phyloP scores from a whole-genome alignment of 306 rosid species.

The Inga laurina region DNA sequence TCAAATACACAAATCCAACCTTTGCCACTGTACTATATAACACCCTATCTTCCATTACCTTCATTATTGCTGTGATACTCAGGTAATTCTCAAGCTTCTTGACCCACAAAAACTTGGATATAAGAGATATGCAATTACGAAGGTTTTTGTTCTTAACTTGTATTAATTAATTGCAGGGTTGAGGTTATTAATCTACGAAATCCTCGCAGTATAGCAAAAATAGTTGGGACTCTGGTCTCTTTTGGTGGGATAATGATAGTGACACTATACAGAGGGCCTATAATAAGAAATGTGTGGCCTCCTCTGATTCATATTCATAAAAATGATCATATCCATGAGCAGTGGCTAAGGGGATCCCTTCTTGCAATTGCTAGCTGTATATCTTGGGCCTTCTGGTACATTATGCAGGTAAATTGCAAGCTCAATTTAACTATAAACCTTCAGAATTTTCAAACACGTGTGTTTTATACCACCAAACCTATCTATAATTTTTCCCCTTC shows the following conservation, averaged over 20 bases:
- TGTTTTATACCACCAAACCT: neutral
- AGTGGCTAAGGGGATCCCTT: conserved; percentile 61
- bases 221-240: conserved; percentile 52
- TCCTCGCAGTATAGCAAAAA: conserved; percentile 51
- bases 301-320: conserved; percentile 44
- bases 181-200: conserved; percentile 41
- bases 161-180: conserved; percentile 30
- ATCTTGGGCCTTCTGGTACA: conserved; percentile 57
- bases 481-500: neutral
- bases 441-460: neutral
- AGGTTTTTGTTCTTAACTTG: neutral
- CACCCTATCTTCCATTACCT: conserved; percentile 59
- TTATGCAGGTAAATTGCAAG: conserved; percentile 48
- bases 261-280: conserved; percentile 57
- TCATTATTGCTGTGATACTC: conserved; percentile 49
- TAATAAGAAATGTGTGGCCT: conserved; percentile 38
- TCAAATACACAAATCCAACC: conserved; percentile 61
- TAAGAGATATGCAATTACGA: neutral
- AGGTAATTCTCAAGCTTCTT: conserved; percentile 30
- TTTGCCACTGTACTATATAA: conserved; percentile 51
- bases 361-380: conserved; percentile 58
- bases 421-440: too few relatives aligned
- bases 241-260: conserved; percentile 56
- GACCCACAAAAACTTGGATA: neutral
- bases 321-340: conserved; percentile 34